Evolutionary conservation across 306 rosid species (phyloP), one percentile per base, ranked within the genome.

Genomic region (Malus orientalis): DNA sequence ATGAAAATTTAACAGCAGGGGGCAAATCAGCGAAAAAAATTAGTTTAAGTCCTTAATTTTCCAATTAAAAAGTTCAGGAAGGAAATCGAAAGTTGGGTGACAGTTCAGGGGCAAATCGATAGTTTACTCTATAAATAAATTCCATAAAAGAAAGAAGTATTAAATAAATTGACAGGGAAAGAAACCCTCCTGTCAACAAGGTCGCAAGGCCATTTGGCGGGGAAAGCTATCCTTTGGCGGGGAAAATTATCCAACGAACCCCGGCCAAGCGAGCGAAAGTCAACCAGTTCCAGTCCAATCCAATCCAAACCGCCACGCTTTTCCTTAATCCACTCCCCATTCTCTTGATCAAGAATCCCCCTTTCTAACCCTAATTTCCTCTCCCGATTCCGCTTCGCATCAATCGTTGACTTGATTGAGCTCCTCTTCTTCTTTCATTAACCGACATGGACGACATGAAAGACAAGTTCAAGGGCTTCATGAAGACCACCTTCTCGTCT

Each of bases 401-500:
- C 25, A 22, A 58, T 5, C 16, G 4, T 12, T 58, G 30, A 2
- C 23, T 57, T n/a, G 53, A 13, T 47, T 49, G 22, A 58, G 63
- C 63, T 11, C 27, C 11, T 30, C 20, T 16, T 19, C 16, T 47
- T 74, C 18, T 66, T 63, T 76, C 30, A 18, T 49, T 67, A 22
- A 15, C 6, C 10, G 16, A 40, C 27, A 92, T 96, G 99, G 99
- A 8, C 55, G 99, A 92, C 67, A 30, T 95, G 81, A 95, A 95
- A 86, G 99, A 77, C 73, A 96, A 96, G 86, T 58, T 96, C 38
- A 96, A 96, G 75, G 98, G 96, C 3, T 91, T 92, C 87, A 89
- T 96, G 87, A 96, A 96, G 74, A 91, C 77, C 25, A 73, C 88
- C n/a, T 81, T 83, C 59, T 74, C 96, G 0, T 85, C 97, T 1